Base-by-base conservation (phyloP, 768 basidiomycete genomes). In the Psilocybe cyanescens region DNA sequence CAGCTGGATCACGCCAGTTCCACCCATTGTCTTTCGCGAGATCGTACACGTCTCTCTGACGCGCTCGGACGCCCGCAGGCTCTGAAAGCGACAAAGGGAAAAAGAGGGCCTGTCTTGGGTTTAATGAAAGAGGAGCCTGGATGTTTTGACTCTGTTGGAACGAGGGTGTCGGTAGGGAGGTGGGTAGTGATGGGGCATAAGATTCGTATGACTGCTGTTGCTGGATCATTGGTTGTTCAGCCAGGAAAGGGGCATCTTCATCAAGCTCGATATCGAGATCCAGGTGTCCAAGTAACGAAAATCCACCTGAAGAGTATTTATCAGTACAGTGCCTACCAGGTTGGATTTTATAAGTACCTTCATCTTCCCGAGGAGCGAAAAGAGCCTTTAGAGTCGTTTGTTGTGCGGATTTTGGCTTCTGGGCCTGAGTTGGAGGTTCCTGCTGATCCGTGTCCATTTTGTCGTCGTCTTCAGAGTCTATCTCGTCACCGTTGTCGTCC, bases 281-380 rank as follows among this genome's bases (percentile, higher is more conserved):
- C 37, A 94, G 83, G 63, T 92, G 87, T 0, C 82, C 83, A 3
- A 93, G 78, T n/a, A 94, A 78, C 9, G 92, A 92, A 73, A 94
- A 94, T 17, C 84, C 84, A 45, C 75, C 88, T 89, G 45, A 35
- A n/a, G 24, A 1, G 54, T 9, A n/a, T 50, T 8, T 30, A 57
- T 35, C 33, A 35, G 33, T 35, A 11, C 11, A 35, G 2, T 35
- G 6, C 33, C 1, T 35, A 35, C 24, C 24, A 24, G 1, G 24
- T 35, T 35, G 33, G 11, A 35, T 7, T 35, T 35, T 11, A 7
- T 39, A 58, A 5, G 51, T 65, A 88, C 90, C 83, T 69, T 88
- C 83, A 59, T 87, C 86, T 64, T 87, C 86, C 19, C 79, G 80
- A 0, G 90, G 89, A 16, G 86, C 86, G 65, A 94, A 93, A 4